Evolutionary conservation across 495 filamentous ascomycete species (phyloP).

Genomic region (Thermothielavioides terrestris): DNA sequence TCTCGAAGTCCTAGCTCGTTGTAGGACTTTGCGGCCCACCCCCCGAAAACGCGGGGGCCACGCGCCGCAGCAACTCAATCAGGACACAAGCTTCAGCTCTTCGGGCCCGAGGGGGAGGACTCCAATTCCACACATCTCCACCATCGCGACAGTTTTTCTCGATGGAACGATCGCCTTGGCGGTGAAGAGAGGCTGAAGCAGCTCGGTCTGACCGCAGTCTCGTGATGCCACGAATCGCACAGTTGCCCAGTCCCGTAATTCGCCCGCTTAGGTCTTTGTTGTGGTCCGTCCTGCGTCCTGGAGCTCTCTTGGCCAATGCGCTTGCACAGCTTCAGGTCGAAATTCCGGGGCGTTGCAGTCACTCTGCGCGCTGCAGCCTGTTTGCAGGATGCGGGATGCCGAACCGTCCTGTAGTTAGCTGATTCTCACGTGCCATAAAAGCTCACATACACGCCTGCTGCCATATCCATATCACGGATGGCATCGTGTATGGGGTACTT

Average conservation of each 20-base stretch:
- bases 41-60: not conserved
- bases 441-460: not conserved
- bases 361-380: not conserved
- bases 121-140: conserved; percentile 9
- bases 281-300: not conserved
- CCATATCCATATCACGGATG: no score
- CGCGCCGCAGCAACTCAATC: not conserved
- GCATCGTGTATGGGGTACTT: no score
- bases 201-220: not conserved
- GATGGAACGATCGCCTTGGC: no score
- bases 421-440: conserved; percentile 1
- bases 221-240: not conserved
- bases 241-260: not conserved
- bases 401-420: not conserved
- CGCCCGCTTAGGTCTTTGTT: no score
- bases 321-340: not conserved
- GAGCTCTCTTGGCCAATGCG: not conserved
- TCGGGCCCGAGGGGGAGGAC: not conserved
- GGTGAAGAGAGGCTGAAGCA: conserved; percentile 3
- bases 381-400: not conserved
- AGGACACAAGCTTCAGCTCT: not conserved
- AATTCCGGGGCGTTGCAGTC: not conserved
- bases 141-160: not conserved
- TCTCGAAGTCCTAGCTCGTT: conserved; percentile 8
- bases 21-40: conserved; percentile 11